A percentile compares a stretch with the other conserved stretches of the same genome.
These are phyloP conservation scores for Calonectria henricotiae DNA, from an alignment of 2,329 filamentous ascomycete genomes.

Conservation along the genomic window DNA sequence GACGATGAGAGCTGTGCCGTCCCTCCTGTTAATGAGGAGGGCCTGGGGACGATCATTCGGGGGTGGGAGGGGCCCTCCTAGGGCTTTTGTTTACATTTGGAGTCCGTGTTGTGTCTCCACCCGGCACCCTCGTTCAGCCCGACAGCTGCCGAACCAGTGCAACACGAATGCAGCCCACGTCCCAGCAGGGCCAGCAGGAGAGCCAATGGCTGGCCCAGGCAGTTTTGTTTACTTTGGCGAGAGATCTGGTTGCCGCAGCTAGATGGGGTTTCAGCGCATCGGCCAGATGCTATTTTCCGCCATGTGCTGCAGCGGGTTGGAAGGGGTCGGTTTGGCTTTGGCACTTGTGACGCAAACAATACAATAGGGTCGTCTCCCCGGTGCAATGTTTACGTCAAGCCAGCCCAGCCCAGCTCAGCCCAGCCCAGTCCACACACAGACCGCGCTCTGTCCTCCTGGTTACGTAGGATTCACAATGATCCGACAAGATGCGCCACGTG, in stretches of 20 bases:
- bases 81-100: constrained; percentile 36
- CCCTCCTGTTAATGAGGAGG: constrained; percentile 7
- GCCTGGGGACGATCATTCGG: background rate
- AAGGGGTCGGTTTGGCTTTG: constrained; percentile 3
- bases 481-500: constrained; percentile 21
- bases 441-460: background rate
- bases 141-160: constrained; percentile 33
- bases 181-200: constrained; percentile 4
- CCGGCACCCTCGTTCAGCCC: constrained; percentile 13
- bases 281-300: background rate
- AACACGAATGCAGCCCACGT: constrained; percentile 26
- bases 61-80: background rate
- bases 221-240: constrained; percentile 33
- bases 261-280: constrained; percentile 29
- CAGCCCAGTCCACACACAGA: background rate
- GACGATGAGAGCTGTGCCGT: background rate
- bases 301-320: background rate
- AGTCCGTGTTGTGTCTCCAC: constrained; percentile 26
- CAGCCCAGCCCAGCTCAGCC: background rate
- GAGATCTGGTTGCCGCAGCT: constrained; percentile 30
- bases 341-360: constrained; percentile 24
- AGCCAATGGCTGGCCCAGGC: constrained; percentile 26
- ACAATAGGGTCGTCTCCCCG: background rate
- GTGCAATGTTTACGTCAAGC: constrained; percentile 16
- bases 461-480: constrained; percentile 17